These are phyloP conservation scores for Inga leiocalycina DNA, from an alignment of 306 rosid genomes.

Conservation along the genomic window DNA sequence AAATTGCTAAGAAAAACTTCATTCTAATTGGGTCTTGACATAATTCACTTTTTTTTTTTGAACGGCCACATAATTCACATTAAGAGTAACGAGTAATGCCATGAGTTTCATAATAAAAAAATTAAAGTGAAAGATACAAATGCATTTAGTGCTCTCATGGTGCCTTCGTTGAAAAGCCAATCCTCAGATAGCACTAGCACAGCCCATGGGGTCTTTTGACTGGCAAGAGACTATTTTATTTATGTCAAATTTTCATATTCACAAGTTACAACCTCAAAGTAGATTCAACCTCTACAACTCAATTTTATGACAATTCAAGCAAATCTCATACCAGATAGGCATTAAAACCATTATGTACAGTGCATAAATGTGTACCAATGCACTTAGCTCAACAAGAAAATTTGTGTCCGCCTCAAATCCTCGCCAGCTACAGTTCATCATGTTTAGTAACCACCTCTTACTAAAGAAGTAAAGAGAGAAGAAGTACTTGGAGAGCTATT, in stretches of 20 bases:
- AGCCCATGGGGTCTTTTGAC: no score
- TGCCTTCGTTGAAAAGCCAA: no score
- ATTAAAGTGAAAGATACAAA: background rate
- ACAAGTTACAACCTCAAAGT: no score
- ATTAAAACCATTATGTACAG: no score
- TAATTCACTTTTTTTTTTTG: no score
- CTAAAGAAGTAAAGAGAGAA: constrained; percentile 35
- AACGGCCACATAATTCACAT: no score
- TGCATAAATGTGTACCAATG: background rate
- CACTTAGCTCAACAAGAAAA: background rate
- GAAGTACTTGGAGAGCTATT: constrained; percentile 3
- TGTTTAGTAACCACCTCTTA: constrained; percentile 62
- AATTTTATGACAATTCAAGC: no score
- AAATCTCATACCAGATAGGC: no score
- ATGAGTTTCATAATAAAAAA: background rate
- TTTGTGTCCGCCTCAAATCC: constrained; percentile 20
- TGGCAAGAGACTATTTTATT: no score
- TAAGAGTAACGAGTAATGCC: background rate
- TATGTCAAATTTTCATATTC: no score
- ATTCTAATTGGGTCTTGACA: background rate
- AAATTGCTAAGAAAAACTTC: background rate
- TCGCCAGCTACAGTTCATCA: constrained; percentile 49
- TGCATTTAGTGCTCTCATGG: background rate
- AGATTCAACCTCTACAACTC: no score
- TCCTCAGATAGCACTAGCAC: no score